phyloP scores from a whole-genome alignment of 306 rosid species.

The Dalbergia oliveri region DNA sequence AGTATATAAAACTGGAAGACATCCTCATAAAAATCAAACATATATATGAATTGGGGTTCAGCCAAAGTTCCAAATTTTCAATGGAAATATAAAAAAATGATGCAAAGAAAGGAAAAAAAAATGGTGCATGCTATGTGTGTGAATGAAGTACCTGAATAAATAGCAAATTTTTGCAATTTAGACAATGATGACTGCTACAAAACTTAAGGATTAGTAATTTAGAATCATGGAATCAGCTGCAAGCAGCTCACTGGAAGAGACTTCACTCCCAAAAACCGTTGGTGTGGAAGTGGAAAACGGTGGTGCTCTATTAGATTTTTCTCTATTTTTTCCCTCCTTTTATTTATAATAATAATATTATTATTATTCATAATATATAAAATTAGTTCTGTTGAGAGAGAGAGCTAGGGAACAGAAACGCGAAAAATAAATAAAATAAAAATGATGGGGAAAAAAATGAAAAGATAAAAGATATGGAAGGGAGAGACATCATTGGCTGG shows the following conservation, averaged over 20 bases:
- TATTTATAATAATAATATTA: neutral
- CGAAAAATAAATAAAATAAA: neutral
- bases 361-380: neutral
- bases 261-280: conserved; percentile 41
- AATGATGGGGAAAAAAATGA: neutral
- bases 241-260: conserved; percentile 39
- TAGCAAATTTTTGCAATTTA: conserved; percentile 2
- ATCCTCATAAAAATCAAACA: conserved; percentile 17
- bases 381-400: neutral
- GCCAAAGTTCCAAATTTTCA: conserved; percentile 27
- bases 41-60: conserved; percentile 20
- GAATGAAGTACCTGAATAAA: conserved; percentile 50
- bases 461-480: conserved; percentile 67
- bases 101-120: neutral
- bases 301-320: conserved; percentile 38
- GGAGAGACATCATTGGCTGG: conserved; percentile 68
- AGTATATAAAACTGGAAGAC: conserved; percentile 17
- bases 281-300: conserved; percentile 39
- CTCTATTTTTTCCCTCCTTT: neutral
- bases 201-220: neutral
- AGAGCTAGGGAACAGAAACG: neutral
- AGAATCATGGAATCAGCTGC: conserved; percentile 34
- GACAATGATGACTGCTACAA: conserved; percentile 23
- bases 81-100: conserved; percentile 1
- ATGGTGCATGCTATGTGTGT: conserved; percentile 3